Conservation (phyloP, 331 rosid genomes). For the Ulmus americana region DNA sequence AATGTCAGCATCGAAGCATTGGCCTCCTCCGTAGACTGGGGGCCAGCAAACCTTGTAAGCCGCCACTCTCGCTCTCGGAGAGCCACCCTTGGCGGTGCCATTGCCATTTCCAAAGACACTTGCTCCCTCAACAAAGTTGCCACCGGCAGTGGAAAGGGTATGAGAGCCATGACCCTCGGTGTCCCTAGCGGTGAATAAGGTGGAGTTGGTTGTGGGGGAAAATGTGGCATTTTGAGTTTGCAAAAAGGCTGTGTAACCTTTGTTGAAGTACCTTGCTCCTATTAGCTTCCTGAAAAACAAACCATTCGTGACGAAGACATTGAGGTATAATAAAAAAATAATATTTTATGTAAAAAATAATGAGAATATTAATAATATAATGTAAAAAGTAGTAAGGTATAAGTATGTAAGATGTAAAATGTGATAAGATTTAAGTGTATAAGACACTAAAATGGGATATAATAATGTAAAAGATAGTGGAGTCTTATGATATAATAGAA, state of each 20-base stretch:
- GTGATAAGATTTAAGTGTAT: no score
- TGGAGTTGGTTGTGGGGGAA: slow-evolving; percentile 3
- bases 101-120: slow-evolving; percentile 40
- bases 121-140: slow-evolving; percentile 32
- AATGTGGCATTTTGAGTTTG: slow-evolving; percentile 11
- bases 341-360: no score
- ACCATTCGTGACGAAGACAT: no score
- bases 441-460: no score
- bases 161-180: slow-evolving; percentile 54
- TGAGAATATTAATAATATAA: no score
- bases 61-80: slow-evolving; percentile 62
- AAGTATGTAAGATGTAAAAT: no score
- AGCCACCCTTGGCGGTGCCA: slow-evolving; percentile 82
- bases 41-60: slow-evolving; percentile 76
- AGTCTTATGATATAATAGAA: no score
- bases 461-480: no score
- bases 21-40: not conserved
- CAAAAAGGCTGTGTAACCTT: slow-evolving; percentile 19
- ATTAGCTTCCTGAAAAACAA: slow-evolving; percentile 48
- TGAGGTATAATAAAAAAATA: no score
- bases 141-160: slow-evolving; percentile 60
- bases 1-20: slow-evolving; percentile 51
- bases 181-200: slow-evolving; percentile 41
- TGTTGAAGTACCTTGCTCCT: slow-evolving; percentile 52
- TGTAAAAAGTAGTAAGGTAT: no score